phyloP scores from a whole-genome alignment of 495 filamentous ascomycete species.

The Podospora fimiseda region DNA sequence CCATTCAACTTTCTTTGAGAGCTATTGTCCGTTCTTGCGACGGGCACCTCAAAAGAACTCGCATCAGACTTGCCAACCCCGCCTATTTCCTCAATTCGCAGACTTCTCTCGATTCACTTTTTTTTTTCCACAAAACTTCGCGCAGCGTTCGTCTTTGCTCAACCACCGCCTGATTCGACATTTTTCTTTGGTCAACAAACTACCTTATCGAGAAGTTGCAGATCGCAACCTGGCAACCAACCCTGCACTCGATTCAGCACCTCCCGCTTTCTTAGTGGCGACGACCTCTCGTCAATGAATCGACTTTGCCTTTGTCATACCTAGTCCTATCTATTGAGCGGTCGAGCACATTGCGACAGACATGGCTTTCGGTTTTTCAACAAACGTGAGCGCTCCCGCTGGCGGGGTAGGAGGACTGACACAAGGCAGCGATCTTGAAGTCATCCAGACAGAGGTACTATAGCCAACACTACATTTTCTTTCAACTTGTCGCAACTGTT shows the following conservation, averaged over 20 bases:
- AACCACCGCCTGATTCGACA: background rate
- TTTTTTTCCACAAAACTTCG: background rate
- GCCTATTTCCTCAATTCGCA: background rate
- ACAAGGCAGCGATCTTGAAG: conserved; percentile 50
- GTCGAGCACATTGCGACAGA: conserved; percentile 24
- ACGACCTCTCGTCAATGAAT: conserved; percentile 11
- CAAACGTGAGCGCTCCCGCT: conserved; percentile 21
- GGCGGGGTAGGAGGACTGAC: conserved; percentile 36
- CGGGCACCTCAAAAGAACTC: background rate
- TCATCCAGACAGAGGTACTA: conserved; percentile 48
- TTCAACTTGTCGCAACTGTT: background rate
- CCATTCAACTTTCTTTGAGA: conserved; percentile 7
- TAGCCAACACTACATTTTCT: background rate
- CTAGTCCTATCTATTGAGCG: conserved; percentile 14
- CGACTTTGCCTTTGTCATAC: conserved; percentile 13
- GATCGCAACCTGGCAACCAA: background rate
- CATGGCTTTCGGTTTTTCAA: conserved; percentile 65
- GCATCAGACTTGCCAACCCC: background rate
- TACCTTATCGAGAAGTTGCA: background rate
- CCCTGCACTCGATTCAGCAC: background rate
- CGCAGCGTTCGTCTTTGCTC: background rate
- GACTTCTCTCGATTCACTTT: background rate
- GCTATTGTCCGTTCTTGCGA: background rate
- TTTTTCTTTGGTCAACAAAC: background rate
- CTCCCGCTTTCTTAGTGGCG: background rate